These are phyloP conservation scores for Kluyveromyces nonfermentans DNA, from an alignment of 805 yeast species.

Conservation along the genomic window DNA sequence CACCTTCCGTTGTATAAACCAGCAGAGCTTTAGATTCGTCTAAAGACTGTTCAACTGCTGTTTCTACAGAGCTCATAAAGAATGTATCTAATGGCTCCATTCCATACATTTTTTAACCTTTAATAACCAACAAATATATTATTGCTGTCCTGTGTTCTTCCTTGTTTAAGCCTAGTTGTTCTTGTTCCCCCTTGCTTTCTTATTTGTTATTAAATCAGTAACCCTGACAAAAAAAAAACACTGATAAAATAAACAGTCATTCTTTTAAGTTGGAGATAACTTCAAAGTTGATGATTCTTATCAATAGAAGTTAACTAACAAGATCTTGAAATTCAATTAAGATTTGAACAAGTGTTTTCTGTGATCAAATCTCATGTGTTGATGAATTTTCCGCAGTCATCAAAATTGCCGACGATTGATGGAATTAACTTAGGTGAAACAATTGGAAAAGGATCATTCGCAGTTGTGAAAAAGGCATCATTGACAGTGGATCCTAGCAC, in stretches of 20 bases:
- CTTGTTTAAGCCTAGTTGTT: background rate
- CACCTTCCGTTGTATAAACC: slow-evolving; percentile 29
- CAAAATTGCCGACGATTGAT: slow-evolving; percentile 36
- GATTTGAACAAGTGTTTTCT: too few relatives aligned
- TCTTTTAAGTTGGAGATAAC: background rate
- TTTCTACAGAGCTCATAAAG: slow-evolving; percentile 25
- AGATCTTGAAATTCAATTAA: too few relatives aligned
- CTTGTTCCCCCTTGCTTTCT: background rate
- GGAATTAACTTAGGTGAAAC: slow-evolving; percentile 41
- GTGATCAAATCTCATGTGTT: background rate
- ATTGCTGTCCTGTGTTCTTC: background rate
- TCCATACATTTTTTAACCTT: background rate
- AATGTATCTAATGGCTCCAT: slow-evolving; percentile 12
- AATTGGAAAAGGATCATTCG: slow-evolving; percentile 62
- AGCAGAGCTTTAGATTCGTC: slow-evolving; percentile 31
- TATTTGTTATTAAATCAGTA: background rate
- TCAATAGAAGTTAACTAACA: too few relatives aligned
- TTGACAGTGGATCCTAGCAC: slow-evolving; percentile 28
- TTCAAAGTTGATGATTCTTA: background rate
- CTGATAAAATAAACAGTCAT: background rate
- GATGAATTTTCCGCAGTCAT: slow-evolving; percentile 34
- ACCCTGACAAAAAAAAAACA: background rate
- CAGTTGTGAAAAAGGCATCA: slow-evolving; percentile 47
- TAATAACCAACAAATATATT: background rate
- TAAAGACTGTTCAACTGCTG: slow-evolving; percentile 35